Base-by-base conservation (phyloP, 345 rosid species). In the Brassica rapa region DNA sequence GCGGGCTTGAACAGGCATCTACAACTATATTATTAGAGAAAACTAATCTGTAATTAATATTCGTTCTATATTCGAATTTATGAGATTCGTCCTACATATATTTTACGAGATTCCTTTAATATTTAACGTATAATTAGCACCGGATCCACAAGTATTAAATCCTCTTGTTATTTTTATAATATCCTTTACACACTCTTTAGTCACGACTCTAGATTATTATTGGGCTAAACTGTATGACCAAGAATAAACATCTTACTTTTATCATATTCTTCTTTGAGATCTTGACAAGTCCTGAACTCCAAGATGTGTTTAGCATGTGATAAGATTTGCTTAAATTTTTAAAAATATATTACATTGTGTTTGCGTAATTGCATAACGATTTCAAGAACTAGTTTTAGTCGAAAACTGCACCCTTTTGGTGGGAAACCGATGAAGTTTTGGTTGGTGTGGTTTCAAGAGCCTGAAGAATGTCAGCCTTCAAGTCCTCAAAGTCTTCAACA, bases 381-480 rank as follows among this genome's bases (percentile, higher is more conserved):
- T 57, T 57, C 14, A 57, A 23, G 10, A 30, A 30, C 62, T 57
- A 57, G 62, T 23, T 21, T 57, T 57, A 3, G n/a, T 57, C 27
- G 29, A 55, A 39, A 21, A 39, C 70, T 10, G 19, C 55, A 66
- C 70, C 70, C 16, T 66, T 39, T 39, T 39, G 30, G 55, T 14
- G 4, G 3, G 7, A 11, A 19, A 19, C 5, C 15, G 8, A 65
- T 37, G 55, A 23, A 14, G 55, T 21, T 66, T 66, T 39, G 70
- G 16, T 1, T 4, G 30, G 55, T 1, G 35, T 86, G 81, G 56
- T 49, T 2, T 24, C 30, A 59, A 59, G 62, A 59, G 98, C 96
- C 82, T 95, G 99, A 70, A 95, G 87, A 8, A 95, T 8, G 78
- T 95, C 99, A 59, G 87, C 89, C 87, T 89, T 89, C 83, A 94